phyloP scores from a whole-genome alignment of 176 grass and related monocot species.

The Sorghum bicolor region DNA sequence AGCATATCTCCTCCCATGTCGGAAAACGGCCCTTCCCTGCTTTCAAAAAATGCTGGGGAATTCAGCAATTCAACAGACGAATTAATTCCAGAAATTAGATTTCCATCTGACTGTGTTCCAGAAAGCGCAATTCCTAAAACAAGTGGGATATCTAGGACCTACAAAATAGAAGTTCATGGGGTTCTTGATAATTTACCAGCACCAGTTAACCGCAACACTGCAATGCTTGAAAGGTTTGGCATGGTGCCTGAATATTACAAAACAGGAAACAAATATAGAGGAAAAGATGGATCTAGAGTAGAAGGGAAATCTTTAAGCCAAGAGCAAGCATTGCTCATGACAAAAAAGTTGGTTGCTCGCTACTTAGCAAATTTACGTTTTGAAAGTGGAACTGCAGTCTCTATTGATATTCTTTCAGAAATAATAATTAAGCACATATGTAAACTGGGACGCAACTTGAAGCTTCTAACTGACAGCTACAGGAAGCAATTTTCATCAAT shows the following conservation, averaged over 20 bases:
- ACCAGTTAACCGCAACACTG: constrained; percentile 71
- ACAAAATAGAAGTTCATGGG: constrained; percentile 67
- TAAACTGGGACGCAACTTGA: constrained; percentile 74
- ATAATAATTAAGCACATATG: constrained; percentile 65
- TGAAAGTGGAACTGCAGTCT: constrained; percentile 64
- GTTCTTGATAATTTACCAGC: constrained; percentile 96
- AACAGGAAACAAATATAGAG: constrained; percentile 91
- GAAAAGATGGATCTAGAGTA: constrained; percentile 67
- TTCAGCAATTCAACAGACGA: constrained; percentile 62
- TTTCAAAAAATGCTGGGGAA: constrained; percentile 55
- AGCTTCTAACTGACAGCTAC: constrained; percentile 85
- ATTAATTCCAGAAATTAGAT: constrained; percentile 85
- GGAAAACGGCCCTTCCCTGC: constrained; percentile 54
- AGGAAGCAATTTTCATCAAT: constrained; percentile 86
- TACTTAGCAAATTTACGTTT: constrained; percentile 49
- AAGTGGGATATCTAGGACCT: constrained; percentile 39
- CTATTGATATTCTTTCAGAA: constrained; percentile 79
- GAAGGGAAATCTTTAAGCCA: constrained; percentile 65
- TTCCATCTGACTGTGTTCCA: constrained; percentile 87
- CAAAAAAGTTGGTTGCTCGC: constrained; percentile 53
- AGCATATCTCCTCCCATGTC: constrained; percentile 17
- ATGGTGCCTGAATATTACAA: constrained; percentile 96
- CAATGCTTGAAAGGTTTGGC: constrained; percentile 98
- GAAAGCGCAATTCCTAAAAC: constrained; percentile 76
- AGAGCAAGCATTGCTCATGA: constrained; percentile 73